Evolutionary conservation across 2,329 filamentous ascomycete genomes (phyloP), one percentile per base, ranked within the genome.

Genomic region (Cordyceps cicadae): DNA sequence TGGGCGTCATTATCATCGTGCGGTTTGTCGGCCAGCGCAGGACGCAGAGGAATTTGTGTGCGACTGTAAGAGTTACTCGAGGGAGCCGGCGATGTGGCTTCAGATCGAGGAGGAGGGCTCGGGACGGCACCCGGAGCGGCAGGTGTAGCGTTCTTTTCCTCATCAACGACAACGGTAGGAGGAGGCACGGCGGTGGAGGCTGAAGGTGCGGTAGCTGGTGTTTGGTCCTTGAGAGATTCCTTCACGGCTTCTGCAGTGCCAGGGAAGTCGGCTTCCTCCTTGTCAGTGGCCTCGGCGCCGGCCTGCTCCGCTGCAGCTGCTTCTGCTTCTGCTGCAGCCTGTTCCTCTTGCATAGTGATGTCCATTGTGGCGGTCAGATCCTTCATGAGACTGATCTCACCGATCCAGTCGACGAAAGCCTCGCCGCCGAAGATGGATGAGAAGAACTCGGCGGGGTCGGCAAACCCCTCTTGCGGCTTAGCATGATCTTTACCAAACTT

Each of bases 281-380:
- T 66, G 2, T 65, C 64, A 14, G 79, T 75, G 46, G 78, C 76
- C 3, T 73, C 78, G 3, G 75, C 71, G 46, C 78, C 80, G 58
- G 74, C 74, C 15, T 75, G 76, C 24, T 76, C 77, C n/a, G 79
- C 78, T 3, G 77, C 78, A 17, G 81, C 80, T 5, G 81, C 81
- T 43, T 81, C 77, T 32, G 79, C 79, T 2, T 81, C 77, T 32
- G 79, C 79, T 2, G 77, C 76, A 51, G 83, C 86, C 63, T 87
- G 85, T 66, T 89, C 87, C 68, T 91, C 90, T 60, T 89, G 81
- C 86, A 92, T 93, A 21, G 91, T 92, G 66, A 99, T 97, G 70
- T 99, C 94, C 93, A 99, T 97, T 50, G 92, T 96, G 70, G 92
- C 91, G 19, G 93, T 97, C 59, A 99, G 82, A 70, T 99, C 94